These are phyloP conservation scores for Corylus americana DNA, from an alignment of 306 rosid genomes.

Conservation along the genomic window DNA sequence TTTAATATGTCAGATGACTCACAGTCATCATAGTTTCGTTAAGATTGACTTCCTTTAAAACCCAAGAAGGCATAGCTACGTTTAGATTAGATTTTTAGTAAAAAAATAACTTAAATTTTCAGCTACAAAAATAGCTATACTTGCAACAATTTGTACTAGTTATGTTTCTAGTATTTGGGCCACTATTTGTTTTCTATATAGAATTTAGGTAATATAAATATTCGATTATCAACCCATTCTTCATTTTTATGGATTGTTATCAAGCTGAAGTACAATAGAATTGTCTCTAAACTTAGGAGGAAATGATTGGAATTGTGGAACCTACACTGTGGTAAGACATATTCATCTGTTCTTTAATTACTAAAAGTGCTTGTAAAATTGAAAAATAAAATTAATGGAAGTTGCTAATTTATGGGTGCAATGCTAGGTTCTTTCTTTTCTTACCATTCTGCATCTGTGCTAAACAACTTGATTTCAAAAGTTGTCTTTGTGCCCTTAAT, in stretches of 20 bases:
- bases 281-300: no score
- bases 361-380: no score
- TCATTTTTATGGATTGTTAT: neutral
- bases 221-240: neutral
- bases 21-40: neutral
- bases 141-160: neutral
- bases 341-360: no score
- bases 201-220: neutral
- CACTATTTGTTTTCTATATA: neutral
- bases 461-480: no score
- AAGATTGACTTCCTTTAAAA: neutral
- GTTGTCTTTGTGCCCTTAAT: no score
- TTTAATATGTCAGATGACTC: neutral
- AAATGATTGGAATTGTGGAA: no score
- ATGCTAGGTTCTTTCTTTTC: no score
- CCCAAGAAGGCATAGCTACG: neutral
- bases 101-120: neutral
- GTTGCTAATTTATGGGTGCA: no score
- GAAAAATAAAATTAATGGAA: no score
- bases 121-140: no score
- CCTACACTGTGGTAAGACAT: no score
- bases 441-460: no score
- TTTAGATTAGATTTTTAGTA: neutral
- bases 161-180: neutral
- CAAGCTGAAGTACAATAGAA: neutral